phyloP scores from a whole-genome alignment of 352 stramenopile species.

The Pythium folliculosum region DNA sequence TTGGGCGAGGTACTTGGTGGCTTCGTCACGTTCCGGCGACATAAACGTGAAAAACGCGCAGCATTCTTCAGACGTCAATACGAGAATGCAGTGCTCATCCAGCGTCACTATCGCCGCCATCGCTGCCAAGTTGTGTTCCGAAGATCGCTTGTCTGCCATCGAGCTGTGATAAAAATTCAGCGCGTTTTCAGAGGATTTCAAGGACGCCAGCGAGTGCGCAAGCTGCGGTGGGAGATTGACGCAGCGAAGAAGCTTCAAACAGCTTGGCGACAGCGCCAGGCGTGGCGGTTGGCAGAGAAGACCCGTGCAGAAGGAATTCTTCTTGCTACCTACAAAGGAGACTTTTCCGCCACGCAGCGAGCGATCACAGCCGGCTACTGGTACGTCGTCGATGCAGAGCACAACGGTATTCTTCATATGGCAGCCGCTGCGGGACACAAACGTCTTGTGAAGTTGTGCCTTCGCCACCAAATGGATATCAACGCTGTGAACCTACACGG shows the following conservation, averaged over 20 bases:
- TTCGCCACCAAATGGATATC: conserved; percentile 73
- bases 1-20: conserved; percentile 11
- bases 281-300: conserved; percentile 37
- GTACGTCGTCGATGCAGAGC: conserved; percentile 53
- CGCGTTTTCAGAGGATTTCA: conserved; percentile 50
- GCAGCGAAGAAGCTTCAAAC: conserved; percentile 56
- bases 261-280: conserved; percentile 49
- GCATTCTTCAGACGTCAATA: conserved; percentile 37
- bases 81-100: conserved; percentile 55
- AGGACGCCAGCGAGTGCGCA: conserved; percentile 39
- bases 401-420: conserved; percentile 76
- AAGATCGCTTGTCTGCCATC: conserved; percentile 33
- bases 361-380: conserved; percentile 52
- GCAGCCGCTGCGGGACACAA: conserved; percentile 68
- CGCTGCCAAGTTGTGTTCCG: conserved; percentile 54
- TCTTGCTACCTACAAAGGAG: conserved; percentile 66
- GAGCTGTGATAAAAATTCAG: conserved; percentile 61
- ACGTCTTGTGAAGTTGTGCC: conserved; percentile 80
- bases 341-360: conserved; percentile 69
- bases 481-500: conserved; percentile 58
- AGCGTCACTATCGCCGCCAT: conserved; percentile 66
- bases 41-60: conserved; percentile 44
- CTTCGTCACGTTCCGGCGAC: conserved; percentile 28
- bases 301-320: conserved; percentile 60
- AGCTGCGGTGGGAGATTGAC: conserved; percentile 41